Base-by-base conservation (phyloP, 148 eudicot species). In the Cornus kousa region DNA sequence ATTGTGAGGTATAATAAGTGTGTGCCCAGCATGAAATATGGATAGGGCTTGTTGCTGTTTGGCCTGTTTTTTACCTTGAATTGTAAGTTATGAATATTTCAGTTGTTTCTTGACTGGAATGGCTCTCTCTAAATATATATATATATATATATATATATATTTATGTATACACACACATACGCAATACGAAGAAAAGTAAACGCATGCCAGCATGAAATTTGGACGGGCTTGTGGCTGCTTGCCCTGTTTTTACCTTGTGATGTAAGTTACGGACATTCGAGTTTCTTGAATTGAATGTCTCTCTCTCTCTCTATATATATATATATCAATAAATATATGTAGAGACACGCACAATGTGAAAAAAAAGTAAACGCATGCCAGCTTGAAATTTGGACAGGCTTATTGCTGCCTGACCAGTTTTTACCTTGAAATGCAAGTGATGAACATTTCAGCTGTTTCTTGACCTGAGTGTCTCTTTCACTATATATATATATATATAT, bases 1-100 rank as follows among this genome's bases (percentile, higher is more conserved):
- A 67, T 28, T 77, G 35, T 73, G 67, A 28, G 60, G 77, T 73
- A 53, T 77, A 77, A 78, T 78, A 71, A 71, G 22, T 39, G 48
- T 43, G 39, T 28, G 72, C 60, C 82, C 67, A 19, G 33, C 5
- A 57, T 55, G 9, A 39, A 39, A 39, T 46, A 23, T 71, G 74
- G 59, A 23, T 60, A 12, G 22, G 74, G 74, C 74, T 46, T 46
- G 7, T 3, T 13, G 50, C 4, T 71, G 32, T 59, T 0, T 53
- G 8, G 33, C 10, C 13, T 71, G 59, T 46, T n/a, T 71, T 22
- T 71, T 28, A 70, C 31, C 73, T 17, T 70, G 3, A 70, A 40
- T 20, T 70, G 73, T 70, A 70, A 37, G 73, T 40, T 70, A 12
- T 50, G 57, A 9, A 12, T 7, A 39, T 39, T 39, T 39, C 43